Conservation (phyloP, 2,329 filamentous ascomycete species). For the Alternaria ventricosa region DNA sequence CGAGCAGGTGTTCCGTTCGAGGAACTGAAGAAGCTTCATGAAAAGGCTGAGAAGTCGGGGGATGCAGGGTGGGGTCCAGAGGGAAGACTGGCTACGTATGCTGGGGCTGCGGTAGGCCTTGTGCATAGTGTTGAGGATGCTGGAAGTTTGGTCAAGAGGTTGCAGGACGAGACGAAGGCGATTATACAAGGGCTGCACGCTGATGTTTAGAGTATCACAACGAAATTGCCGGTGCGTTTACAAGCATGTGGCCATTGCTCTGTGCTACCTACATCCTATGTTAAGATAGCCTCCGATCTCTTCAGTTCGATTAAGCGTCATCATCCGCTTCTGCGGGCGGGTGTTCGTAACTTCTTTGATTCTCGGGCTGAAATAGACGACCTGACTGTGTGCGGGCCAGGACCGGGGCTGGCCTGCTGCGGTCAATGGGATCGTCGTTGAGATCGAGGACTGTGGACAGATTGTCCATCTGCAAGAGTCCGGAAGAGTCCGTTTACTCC, state of each 20-base stretch:
- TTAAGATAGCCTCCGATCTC: neutral
- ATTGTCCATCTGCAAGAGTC: neutral
- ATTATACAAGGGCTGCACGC: neutral
- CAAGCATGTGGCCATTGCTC: neutral
- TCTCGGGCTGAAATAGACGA: no score
- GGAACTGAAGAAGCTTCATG: constrained; percentile 52
- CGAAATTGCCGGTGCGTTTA: rapidly evolving
- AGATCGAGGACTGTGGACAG: no score
- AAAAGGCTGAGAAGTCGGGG: constrained; percentile 56
- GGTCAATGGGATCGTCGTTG: no score
- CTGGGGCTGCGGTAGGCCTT: constrained; percentile 66
- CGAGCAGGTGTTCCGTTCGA: constrained; percentile 48
- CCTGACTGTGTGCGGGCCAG: no score
- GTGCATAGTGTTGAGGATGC: constrained; percentile 58
- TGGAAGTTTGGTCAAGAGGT: constrained; percentile 53
- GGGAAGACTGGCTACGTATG: constrained; percentile 66
- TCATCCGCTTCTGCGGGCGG: neutral
- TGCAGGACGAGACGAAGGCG: neutral
- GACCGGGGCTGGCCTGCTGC: no score
- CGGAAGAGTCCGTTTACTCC: neutral
- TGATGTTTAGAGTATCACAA: neutral
- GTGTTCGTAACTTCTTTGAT: neutral
- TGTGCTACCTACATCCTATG: rapidly evolving
- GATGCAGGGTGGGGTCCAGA: constrained; percentile 58
- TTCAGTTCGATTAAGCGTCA: neutral